Base-by-base conservation (phyloP, 306 rosid genomes). In the Erythrophleum fordii region DNA sequence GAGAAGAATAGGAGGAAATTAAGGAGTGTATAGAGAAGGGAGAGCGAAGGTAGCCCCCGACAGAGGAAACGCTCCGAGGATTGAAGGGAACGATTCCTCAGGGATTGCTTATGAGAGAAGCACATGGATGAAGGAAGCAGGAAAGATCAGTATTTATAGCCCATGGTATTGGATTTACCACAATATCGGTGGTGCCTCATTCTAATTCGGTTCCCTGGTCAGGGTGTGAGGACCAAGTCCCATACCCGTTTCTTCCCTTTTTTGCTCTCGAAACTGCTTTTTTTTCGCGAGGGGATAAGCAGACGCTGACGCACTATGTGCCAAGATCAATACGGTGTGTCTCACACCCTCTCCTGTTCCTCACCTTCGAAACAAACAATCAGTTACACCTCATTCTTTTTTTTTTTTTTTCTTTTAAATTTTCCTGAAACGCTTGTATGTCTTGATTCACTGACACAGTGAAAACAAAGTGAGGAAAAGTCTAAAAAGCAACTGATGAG, bases 1-100 rank as follows among this genome's bases (percentile, higher is more conserved):
- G 44, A 48, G 59, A 34, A 39, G 68, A 67, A 48, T 3, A 68
- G 37, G 22, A 58, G 31, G 77, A 68, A 78, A 72, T 77, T 77
- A 83, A 77, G 75, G 64, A 77, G 41, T 1, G 67, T 23, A 28
- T 12, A 60, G 20, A 60, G 67, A 60, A 12, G 39, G 41, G 67
- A 5, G 67, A 28, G 67, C 1, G 64, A 10, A 25, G 34, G 17
- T 16, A 56, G 8, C 16, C 34, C 34, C 34, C 34, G 13, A 61
- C 20, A 64, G 85, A 72, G 49, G 80, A 73, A 78, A 23, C 77
- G 49, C 42, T 68, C 80, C 75, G 53, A 79, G 77, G 81, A 80
- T 55, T 60, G 49, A 62, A 75, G 82, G 82, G 59, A 67, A 75
- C 71, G 49, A 37, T 72, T 72, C 64, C 64, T 18, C 28, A 11